Evolutionary conservation across 805 yeast genomes (phyloP), one percentile per base, ranked within the genome.

Genomic region (Hemisphaericaspora nanyangensis): DNA sequence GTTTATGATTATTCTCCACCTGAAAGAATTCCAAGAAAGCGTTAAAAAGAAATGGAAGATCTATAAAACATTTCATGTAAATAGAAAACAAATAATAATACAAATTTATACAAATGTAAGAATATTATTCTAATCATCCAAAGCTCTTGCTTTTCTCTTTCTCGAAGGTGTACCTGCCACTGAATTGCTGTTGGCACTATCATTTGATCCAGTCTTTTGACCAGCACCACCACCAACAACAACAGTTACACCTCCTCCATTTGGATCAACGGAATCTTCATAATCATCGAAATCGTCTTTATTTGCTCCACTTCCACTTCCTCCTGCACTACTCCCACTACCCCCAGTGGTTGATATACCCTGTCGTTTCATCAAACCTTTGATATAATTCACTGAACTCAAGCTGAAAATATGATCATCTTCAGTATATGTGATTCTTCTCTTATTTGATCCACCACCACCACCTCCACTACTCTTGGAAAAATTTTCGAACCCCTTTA

Each of bases 401-500:
- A 85, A 63, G 26, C 90, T 81, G 60, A 88, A 88, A 4, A 88
- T 76, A 34, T 95, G 77, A 52, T 88, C 96, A 26, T 82, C 85
- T 45, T 85, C 91, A 0, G 80, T 68, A 63, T 76, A 74, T 37
- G 70, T 56, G 43, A 75, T 64, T 61, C 78, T 69, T 54, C 74
- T 71, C 60, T 67, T 69, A 40, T 52, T 56, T n/a, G 71, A 16
- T 7, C 35, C 35, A 18, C 15, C 44, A 15, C 34, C 29, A 17
- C 32, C 19, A 11, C 38, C 33, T 3, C 64, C 58, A 22, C 57
- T 45, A 17, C 51, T 47, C 48, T 83, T 85, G 35, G 82, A 71
- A 53, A 85, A 84, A 50, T 79, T 83, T 35, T 90, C 96, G 52
- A 89, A 90, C 1, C 98, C 98, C 46, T 84, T 83, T n/a, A 88